Evolutionary conservation across 805 yeast genomes (phyloP), one percentile per base, ranked within the genome.

Genomic region (Candida palmyrensis): DNA sequence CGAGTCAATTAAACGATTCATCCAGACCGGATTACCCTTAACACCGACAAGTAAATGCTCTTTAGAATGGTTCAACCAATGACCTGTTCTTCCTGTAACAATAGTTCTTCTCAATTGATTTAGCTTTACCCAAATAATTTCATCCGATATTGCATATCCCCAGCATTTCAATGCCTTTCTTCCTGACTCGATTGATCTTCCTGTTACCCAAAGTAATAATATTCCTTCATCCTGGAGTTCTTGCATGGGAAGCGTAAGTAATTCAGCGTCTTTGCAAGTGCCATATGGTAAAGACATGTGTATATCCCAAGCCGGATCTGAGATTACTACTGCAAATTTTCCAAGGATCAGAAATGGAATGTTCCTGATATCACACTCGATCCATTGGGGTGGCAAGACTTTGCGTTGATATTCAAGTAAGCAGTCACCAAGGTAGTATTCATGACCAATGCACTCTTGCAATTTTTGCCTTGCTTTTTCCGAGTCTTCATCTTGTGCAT

Each of bases 271-370:
- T 37, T 82, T 81, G 51, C 86, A 78, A 2, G 86, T 77, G 9
- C 86, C 84, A 53, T 82, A 79, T 4, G 87, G 87, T 38, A 76
- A 55, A 35, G 83, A 82, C 89, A 85, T 88, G 59, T 89, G 96
- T 42, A 89, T 89, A 43, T 87, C 89, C 97, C 97, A 89, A 6
- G 96, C 92, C 3, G 96, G 96, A 55, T 89, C 97, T 0, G 95
- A 90, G 35, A 90, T 75, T 9, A 89, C 77, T 3, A 80, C 87
- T 25, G 72, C 88, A 60, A 84, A 84, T 58, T 82, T 78, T 2
- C 97, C 96, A 36, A 89, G 57, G 5, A 75, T 59, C 15, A 53
- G 59, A 47, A 90, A 78, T 43, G 90, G 88, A 36, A 89, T 66
- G 31, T 72, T 66, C 21, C 87, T 66, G 13, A 89, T 79, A 57